Evolutionary conservation across 495 filamentous ascomycete genomes (phyloP), one percentile per base, ranked within the genome.

Genomic region (Penicillium salamii): DNA sequence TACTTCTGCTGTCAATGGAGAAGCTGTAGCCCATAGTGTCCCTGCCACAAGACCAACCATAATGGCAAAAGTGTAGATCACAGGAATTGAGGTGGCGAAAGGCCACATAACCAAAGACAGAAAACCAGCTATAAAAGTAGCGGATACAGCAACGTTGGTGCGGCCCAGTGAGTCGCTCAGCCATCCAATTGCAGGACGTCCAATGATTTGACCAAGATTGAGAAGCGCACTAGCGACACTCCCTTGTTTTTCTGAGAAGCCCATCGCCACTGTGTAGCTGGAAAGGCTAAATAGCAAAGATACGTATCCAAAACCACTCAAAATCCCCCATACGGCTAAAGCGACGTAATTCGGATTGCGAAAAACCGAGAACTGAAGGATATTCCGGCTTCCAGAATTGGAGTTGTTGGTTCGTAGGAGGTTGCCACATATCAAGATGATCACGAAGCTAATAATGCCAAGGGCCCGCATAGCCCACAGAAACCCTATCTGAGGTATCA

Each of bases 401-500:
- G 26, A 2, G 21, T 29, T 42, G 5, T 23, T n/a, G 5, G 26
- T 23, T 24, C 39, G 23, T 17, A 42, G 26, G 39, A 42, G 9
- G 6, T 26, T 19, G 21, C 26, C n/a, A 17, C 39, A 42, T 7
- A 28, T 9, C 26, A 11, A n/a, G n/a, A 26, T 42, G 2, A 29
- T 23, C 3, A 42, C 39, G 5, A 26, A 42, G n/a, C 28, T 21
- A 7, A 42, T 14, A 28, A 42, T 29, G 8, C 21, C 39, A 3
- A 42, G 23, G 21, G 28, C 18, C 7, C 39, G 39, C 9, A 26
- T 26, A 7, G 39, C 15, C 39, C 39, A 42, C 2, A 11, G 13
- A 18, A 15, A 26, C 4, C 39, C 39, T 11, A 42, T 26, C 8
- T 14, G 39, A 6, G 23, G 50, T 51, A 92, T 86, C 54, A 59